Evolutionary conservation across 1,284 basidiomycete species (phyloP).

Genomic region (Stereum hirsutum): DNA sequence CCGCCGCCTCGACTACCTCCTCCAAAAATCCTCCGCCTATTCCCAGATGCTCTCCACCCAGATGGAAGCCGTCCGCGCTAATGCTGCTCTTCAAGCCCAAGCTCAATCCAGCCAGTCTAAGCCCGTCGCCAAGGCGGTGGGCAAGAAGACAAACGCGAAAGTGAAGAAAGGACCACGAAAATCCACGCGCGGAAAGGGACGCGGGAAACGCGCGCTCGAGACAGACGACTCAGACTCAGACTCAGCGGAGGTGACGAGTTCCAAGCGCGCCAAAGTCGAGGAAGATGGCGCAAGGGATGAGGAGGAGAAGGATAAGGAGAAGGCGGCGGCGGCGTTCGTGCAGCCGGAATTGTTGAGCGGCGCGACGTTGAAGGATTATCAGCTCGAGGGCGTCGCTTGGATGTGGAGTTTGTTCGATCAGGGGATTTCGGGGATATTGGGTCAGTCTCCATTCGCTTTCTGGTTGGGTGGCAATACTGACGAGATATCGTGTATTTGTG

Average conservation of each 20-base stretch:
- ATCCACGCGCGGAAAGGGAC: constrained; percentile 14
- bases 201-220: constrained; percentile 26
- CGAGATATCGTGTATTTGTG: not conserved
- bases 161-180: not conserved
- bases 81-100: constrained; percentile 12
- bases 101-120: too few species aligned
- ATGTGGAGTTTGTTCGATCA: constrained; percentile 91
- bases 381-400: constrained; percentile 94
- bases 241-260: constrained; percentile 10
- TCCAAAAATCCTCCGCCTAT: constrained; percentile 56
- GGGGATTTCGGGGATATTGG: constrained; percentile 90
- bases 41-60: constrained; percentile 48
- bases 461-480: not conserved
- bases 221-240: constrained; percentile 21
- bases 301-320: constrained; percentile 20
- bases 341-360: constrained; percentile 83
- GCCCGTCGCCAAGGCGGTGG: too few species aligned
- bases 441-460: constrained; percentile 36
- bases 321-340: constrained; percentile 37
- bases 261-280: constrained; percentile 21
- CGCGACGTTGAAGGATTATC: constrained; percentile 81
- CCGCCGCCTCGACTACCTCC: constrained; percentile 42
- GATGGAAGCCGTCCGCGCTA: constrained; percentile 37
- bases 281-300: constrained; percentile 14
- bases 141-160: constrained; percentile 23